A percentile compares a stretch with the other conserved stretches of the same genome.
Conservation (phyloP, 768 basidiomycete species). For the Agaricus subrufescens region DNA sequence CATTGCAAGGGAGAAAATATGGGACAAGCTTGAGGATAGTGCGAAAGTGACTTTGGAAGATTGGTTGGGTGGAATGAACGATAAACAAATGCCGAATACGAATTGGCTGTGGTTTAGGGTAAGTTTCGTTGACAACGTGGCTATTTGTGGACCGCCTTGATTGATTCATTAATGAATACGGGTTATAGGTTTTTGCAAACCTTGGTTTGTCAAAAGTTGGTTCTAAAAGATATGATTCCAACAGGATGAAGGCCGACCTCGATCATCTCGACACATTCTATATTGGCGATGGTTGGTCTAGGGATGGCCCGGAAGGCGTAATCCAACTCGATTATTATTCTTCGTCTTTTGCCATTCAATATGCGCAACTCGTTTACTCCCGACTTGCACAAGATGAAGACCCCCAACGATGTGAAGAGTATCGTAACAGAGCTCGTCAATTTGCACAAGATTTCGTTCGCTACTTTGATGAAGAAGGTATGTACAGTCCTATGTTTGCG, state of each 20-base stretch:
- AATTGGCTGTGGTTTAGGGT: slow-evolving; percentile 85
- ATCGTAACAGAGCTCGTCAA: slow-evolving; percentile 53
- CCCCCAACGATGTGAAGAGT: slow-evolving; percentile 60
- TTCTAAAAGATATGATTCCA: slow-evolving; percentile 49
- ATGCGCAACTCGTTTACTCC: slow-evolving; percentile 66
- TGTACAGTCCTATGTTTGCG: background rate
- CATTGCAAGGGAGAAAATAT: slow-evolving; percentile 59
- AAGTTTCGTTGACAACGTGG: slow-evolving; percentile 14
- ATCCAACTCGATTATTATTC: slow-evolving; percentile 79
- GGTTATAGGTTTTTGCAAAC: slow-evolving; percentile 63
- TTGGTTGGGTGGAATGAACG: slow-evolving; percentile 75
- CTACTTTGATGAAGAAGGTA: slow-evolving; percentile 72
- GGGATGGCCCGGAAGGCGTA: slow-evolving; percentile 74
- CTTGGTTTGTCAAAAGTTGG: slow-evolving; percentile 62
- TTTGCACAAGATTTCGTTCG: slow-evolving; percentile 71
- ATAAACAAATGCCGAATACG: slow-evolving; percentile 80
- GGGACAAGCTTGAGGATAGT: slow-evolving; percentile 50
- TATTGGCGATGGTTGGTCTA: slow-evolving; percentile 70
- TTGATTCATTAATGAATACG: background rate
- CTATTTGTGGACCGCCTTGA: background rate
- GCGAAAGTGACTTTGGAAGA: slow-evolving; percentile 54
- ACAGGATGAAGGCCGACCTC: slow-evolving; percentile 67
- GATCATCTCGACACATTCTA: slow-evolving; percentile 79
- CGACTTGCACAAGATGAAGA: slow-evolving; percentile 60
- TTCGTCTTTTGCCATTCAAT: slow-evolving; percentile 76